A percentile compares a stretch with the other conserved stretches of the same genome.
phyloP scores from a whole-genome alignment of 2,329 filamentous ascomycete species.

The Phialemonium atrogriseum region DNA sequence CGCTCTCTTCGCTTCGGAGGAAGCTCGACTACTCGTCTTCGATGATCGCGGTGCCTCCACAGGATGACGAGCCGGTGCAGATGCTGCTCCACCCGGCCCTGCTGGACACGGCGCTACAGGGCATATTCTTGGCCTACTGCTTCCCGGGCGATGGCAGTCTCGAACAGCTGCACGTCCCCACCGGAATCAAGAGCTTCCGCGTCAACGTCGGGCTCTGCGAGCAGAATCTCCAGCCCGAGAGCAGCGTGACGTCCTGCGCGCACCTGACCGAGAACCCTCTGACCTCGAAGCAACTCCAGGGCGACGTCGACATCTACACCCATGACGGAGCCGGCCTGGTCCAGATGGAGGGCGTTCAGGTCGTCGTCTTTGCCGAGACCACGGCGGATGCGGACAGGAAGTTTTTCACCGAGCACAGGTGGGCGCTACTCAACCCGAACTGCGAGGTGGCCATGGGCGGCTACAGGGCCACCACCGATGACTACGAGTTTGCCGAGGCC shows the following conservation, averaged over 20 bases:
- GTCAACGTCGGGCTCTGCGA: conserved; percentile 8
- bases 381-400: conserved; percentile 10
- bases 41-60: not conserved
- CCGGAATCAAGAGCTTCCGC: conserved; percentile 9
- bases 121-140: conserved; percentile 16
- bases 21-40: conserved; percentile 1
- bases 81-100: conserved; percentile 17
- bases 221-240: not conserved
- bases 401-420: conserved; percentile 10
- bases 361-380: conserved; percentile 10
- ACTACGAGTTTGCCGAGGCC: conserved; percentile 3
- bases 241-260: conserved; percentile 3
- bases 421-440: conserved; percentile 2
- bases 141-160: conserved; percentile 20
- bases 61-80: conserved; percentile 1
- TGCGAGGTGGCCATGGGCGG: conserved; percentile 1
- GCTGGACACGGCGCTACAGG: conserved; percentile 21
- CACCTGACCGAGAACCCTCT: conserved; percentile 2
- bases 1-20: not conserved
- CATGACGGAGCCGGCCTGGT: conserved; percentile 7
- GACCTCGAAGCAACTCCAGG: conserved; percentile 1
- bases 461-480: conserved; percentile 1
- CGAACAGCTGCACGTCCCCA: conserved; percentile 16
- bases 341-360: conserved; percentile 11
- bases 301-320: conserved; percentile 9